Evolutionary conservation across 75 land plant species (phyloP).

Genomic region (Cupressus sempervirens): DNA sequence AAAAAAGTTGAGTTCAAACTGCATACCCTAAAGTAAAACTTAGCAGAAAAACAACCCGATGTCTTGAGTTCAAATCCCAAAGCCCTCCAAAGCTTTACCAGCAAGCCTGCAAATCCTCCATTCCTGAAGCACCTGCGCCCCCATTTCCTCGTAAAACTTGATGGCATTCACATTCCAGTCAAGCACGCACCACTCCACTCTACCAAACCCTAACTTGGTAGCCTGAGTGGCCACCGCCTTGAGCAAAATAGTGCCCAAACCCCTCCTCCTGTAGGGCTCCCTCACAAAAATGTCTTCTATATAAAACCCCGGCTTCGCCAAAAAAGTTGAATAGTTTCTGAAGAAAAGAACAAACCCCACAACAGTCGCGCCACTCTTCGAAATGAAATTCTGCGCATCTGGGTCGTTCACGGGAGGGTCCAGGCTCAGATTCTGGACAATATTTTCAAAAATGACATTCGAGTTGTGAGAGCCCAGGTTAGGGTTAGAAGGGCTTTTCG

Average conservation of each 20-base stretch:
- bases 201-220: constrained; percentile 64
- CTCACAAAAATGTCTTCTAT: constrained; percentile 90
- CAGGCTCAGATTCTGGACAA: constrained; percentile 24
- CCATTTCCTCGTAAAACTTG: constrained; percentile 80
- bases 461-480: neutral
- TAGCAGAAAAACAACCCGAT: neutral
- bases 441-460: constrained; percentile 15
- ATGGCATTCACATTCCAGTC: constrained; percentile 97
- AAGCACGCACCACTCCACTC: constrained; percentile 96
- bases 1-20: neutral
- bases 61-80: neutral
- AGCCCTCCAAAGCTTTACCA: constrained; percentile 58
- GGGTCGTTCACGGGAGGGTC: constrained; percentile 40
- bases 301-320: constrained; percentile 86
- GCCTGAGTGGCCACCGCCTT: constrained; percentile 76
- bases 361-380: constrained; percentile 23
- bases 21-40: too few relatives aligned
- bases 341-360: constrained; percentile 91
- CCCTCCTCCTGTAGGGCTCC: constrained; percentile 75
- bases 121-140: constrained; percentile 62
- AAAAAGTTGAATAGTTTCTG: constrained; percentile 86
- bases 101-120: constrained; percentile 83
- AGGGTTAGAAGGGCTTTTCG: constrained; percentile 17
- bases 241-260: constrained; percentile 72
- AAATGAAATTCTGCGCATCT: constrained; percentile 29